Base-by-base conservation (phyloP, 2,329 filamentous ascomycete species). In the Sclerotinia borealis region DNA sequence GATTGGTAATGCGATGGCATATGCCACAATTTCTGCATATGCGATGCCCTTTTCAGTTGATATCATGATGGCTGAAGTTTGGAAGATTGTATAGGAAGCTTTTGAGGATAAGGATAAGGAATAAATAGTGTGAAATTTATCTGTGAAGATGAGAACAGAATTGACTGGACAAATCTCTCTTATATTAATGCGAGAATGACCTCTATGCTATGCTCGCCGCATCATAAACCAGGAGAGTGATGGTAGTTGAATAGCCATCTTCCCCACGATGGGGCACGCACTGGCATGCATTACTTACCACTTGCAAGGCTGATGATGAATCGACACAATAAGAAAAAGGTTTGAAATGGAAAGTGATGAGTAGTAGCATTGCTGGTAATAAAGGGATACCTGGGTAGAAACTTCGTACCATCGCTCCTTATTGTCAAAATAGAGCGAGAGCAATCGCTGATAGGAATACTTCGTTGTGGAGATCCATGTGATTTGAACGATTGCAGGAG, bases 1-100 rank as follows among this genome's bases (percentile, higher is more conserved):
- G 22, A 71, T 67, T 49, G 11, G 11, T 27, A 45, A 34, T 9
- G 19, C 48, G 7, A 51, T 31, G 4, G 6, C 29, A 48, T 71
- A 75, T 59, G 73, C 66, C 25, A 66, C 65, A 27, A 74, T 62
- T 45, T 71, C 68, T 6, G 68, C 67, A 39, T 69, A 67, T 31
- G 71, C 71, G 29, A 68, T 70, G 25, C 65, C 67, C 66, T 71
- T 63, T 62, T 59, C 37, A 6, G 64, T 68, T 34, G 63, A 61
- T 19, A 64, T 60, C 66, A 70, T 69, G 19, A 10, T 67, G 31
- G 17, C n/a, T 52, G n/a, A 25, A 37, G 3, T 25, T 37, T 37
- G 34, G 11, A 17, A 15, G 4, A 19, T 19, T 25, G 6, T 7
- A 5, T 25, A 37, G 6, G 22, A 17, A 25, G 6, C 15, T 22